Base-by-base conservation (phyloP, 2,329 filamentous ascomycete species). In the Leptographium procerum region DNA sequence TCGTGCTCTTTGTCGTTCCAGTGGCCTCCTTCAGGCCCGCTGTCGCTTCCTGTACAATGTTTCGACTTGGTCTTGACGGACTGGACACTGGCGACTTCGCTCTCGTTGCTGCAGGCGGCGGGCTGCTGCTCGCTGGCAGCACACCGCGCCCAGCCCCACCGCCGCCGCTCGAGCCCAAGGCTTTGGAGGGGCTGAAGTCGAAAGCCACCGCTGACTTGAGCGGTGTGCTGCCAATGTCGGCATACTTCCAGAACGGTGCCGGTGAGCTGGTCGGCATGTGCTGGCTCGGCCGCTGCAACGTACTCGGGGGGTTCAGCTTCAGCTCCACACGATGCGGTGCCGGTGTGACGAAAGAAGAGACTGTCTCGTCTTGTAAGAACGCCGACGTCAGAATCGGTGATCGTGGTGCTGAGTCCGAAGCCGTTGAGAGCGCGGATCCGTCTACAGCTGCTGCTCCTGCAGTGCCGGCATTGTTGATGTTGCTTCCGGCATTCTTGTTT, bases 231-330 rank as follows among this genome's bases (percentile, higher is more conserved):
- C 82, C 81, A 60, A 89, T 81, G 63, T 91, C 87, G 47, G 87
- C 85, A 70, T 88, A 94, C 69, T 89, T 91, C 89, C 89, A 95
- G 70, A 95, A 94, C 0, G 89, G 88, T 1, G 89, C 89, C 0
- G 89, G 89, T 34, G 87, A 91, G 65, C 86, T 90, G 52, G 89
- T 91, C 36, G 89, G 88, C 81, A 92, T 90, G 69, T 90, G 89
- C 66, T 91, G 87, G 67, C 87, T 91, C 11, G 89, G 89, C 58
- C 88, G 79, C 68, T 91, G 87, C 6, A 87, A 84, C 7, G 89
- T 92, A 66, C 87, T 91, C 0, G 89, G 88, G 33, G 89, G 89
- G 1, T 86, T 88, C 47, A 92, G 78, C 64, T 82, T 83, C 33
- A 89, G 88, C 61, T 88, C 83, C 61, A 89, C 84, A 55, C 85